Base-by-base conservation (phyloP, 495 filamentous ascomycete species). In the Hyaloscypha bicolor region DNA sequence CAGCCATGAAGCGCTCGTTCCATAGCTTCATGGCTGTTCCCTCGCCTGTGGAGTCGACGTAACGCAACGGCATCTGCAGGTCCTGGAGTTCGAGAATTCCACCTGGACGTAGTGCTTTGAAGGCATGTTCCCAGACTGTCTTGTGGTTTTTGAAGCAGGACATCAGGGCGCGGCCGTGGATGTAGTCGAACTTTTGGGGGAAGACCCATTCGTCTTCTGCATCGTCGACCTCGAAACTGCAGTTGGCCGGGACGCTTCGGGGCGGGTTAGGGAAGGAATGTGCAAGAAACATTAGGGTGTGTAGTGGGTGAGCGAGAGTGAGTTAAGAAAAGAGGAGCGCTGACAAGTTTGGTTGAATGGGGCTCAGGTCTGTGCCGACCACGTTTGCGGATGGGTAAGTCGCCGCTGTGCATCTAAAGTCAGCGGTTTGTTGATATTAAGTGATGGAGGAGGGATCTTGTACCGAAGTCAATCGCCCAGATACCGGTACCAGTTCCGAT, bases 401-500 rank as follows among this genome's bases (percentile, higher is more conserved):
- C 11, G 31, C 25, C 2, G 67, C 81, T 60, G 39, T 60, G 9
- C 9, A 33, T 21, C 33, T 45, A 45, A 29, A 16, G 35, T 29
- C 31, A 58, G 55, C 19, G 8, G 22, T 12, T 3, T 37, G 35
- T 37, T 12, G 35, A 37, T 12, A 12, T 6, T 25, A 39, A 12
- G 45, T 25, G 19, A 25, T 9, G 0, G 48, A 55, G 29, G 14
- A 62, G 57, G 4, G 6, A 52, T 51, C 12, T 12, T 37, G 64
- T 29, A 78, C 75, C 74, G 80, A 87, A 48, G 76, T 74, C 87
- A 82, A 88, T 19, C 76, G 78, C 87, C 86, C 86, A 90, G 22
- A 73, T 65, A 3, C 71, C 71, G 11, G 71, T 73, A 12, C 71
- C 71, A 6, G 71, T 73, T 35, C 64, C 71, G n/a, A 73, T 25